phyloP scores from a whole-genome alignment of 306 rosid genomes.

The Fragaria nilgerrensis region DNA sequence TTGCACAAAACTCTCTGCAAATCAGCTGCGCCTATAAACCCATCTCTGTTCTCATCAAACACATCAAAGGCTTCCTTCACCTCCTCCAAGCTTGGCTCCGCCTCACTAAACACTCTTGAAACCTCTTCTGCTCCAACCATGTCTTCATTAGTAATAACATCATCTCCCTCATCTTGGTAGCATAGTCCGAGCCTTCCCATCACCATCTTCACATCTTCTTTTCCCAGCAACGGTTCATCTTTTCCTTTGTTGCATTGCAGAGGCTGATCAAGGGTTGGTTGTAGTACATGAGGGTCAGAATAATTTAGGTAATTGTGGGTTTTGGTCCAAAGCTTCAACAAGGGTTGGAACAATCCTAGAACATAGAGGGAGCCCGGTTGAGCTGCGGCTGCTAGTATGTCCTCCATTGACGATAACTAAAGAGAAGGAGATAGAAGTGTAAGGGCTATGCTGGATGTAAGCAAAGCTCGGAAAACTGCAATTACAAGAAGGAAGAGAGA shows the following conservation, averaged over 20 bases:
- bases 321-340: slow-evolving; percentile 26
- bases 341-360: neutral
- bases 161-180: slow-evolving; percentile 7
- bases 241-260: neutral
- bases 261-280: neutral
- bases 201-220: slow-evolving; percentile 33
- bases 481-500: too few species aligned
- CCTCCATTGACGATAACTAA: neutral
- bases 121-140: slow-evolving; percentile 27
- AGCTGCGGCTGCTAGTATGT: slow-evolving; percentile 14
- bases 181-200: slow-evolving; percentile 36
- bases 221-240: slow-evolving; percentile 25
- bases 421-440: neutral
- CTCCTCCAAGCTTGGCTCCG: slow-evolving; percentile 42
- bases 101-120: slow-evolving; percentile 27
- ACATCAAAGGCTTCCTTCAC: slow-evolving; percentile 48
- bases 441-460: neutral
- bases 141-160: neutral
- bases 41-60: slow-evolving; percentile 52
- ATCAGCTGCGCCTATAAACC: slow-evolving; percentile 44
- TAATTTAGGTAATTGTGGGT: neutral
- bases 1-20: slow-evolving; percentile 30
- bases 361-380: slow-evolving; percentile 2
- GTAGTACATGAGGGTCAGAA: neutral
- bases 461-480: neutral